Evolutionary conservation across 345 rosid species (phyloP).

Genomic region (Microthlaspi erraticum): DNA sequence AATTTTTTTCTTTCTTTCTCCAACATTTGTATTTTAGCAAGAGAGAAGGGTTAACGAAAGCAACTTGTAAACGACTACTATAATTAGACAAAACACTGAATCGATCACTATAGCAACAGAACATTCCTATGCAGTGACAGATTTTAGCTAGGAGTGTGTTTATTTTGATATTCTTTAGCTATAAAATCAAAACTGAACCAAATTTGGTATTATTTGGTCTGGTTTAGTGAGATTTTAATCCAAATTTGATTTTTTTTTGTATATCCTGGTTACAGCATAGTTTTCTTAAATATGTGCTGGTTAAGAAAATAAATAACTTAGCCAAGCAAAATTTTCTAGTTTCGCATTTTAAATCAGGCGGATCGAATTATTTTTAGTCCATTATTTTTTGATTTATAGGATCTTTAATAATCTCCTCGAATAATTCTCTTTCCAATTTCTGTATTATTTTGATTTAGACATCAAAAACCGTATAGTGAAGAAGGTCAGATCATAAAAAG

Average conservation of each 20-base stretch:
- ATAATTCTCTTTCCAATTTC: not conserved
- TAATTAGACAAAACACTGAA: not conserved
- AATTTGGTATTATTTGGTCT: not conserved
- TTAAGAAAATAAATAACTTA: not conserved
- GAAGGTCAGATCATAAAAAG: slow-evolving; percentile 8
- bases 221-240: not conserved
- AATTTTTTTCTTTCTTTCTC: not conserved
- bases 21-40: not conserved
- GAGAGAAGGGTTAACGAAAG: not conserved
- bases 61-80: not conserved
- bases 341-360: not conserved
- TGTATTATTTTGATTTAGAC: slow-evolving; percentile 38
- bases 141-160: not conserved
- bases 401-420: not conserved
- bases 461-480: slow-evolving; percentile 15
- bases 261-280: not conserved
- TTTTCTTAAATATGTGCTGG: too few species aligned
- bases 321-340: not conserved
- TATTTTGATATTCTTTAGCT: not conserved
- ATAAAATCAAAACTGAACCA: not conserved
- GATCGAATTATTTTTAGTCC: not conserved
- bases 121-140: not conserved
- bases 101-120: not conserved
- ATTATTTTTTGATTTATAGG: not conserved
- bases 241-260: not conserved